Percentiles rank a stretch among this genome's conserved stretches.
phyloP scores from a whole-genome alignment of 1,139 yeast species.

The Hemisphaericaspora xylanilytica region DNA sequence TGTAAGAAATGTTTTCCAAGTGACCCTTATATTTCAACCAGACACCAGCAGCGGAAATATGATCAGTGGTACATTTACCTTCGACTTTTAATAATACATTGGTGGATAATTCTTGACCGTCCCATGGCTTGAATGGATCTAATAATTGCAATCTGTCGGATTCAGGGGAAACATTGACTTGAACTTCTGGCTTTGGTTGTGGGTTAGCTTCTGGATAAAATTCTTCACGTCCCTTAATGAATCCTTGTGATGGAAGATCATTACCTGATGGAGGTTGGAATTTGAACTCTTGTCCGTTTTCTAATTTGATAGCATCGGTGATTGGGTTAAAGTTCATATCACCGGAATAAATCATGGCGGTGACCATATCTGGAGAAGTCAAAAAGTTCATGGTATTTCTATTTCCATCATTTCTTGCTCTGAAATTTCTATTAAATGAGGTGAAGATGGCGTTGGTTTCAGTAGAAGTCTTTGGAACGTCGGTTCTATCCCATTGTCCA shows the following conservation, averaged over 20 bases:
- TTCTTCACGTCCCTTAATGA: slow-evolving; percentile 75
- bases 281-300: slow-evolving; percentile 67
- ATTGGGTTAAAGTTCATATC: slow-evolving; percentile 85
- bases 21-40: slow-evolving; percentile 99
- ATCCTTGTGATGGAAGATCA: slow-evolving; percentile 80
- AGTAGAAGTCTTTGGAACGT: slow-evolving; percentile 61
- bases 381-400: slow-evolving; percentile 95
- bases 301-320: slow-evolving; percentile 66
- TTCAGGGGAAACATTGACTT: slow-evolving; percentile 70
- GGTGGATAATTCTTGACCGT: slow-evolving; percentile 75
- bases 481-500: slow-evolving; percentile 94
- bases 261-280: slow-evolving; percentile 78
- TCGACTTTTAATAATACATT: slow-evolving; percentile 83
- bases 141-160: slow-evolving; percentile 74
- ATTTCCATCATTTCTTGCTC: slow-evolving; percentile 97
- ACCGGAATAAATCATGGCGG: slow-evolving; percentile 95
- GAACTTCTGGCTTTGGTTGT: slow-evolving; percentile 64
- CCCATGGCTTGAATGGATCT: slow-evolving; percentile 86
- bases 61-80: slow-evolving; percentile 98
- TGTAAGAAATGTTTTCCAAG: slow-evolving; percentile 89
- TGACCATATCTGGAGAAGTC: slow-evolving; percentile 95
- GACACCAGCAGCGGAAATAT: slow-evolving; percentile 98
- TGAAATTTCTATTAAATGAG: slow-evolving; percentile 93
- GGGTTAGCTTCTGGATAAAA: slow-evolving; percentile 87
- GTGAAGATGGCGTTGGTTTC: slow-evolving; percentile 84